These are phyloP conservation scores for Nicotiana undulata DNA, from an alignment of 257 asterid species.

Conservation along the genomic window DNA sequence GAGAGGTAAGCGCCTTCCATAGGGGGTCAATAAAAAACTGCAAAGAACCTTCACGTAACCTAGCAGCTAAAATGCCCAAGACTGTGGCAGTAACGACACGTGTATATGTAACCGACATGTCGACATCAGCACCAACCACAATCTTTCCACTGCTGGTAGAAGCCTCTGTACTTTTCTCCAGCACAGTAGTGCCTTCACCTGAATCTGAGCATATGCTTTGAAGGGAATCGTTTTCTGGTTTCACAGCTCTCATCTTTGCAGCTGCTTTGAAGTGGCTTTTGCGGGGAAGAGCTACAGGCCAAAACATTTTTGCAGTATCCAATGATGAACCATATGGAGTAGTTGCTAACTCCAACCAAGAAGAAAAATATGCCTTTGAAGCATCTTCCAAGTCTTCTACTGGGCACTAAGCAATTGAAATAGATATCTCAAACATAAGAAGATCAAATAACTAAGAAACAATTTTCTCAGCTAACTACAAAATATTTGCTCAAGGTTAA, in stretches of 20 bases:
- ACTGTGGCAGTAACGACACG: slow-evolving; percentile 88
- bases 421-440: slow-evolving; percentile 1
- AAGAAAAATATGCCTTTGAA: slow-evolving; percentile 62
- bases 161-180: slow-evolving; percentile 59
- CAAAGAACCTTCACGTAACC: slow-evolving; percentile 54
- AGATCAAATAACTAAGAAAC: neutral
- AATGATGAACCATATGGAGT: slow-evolving; percentile 86
- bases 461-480: neutral
- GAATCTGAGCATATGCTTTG: slow-evolving; percentile 36
- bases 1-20: slow-evolving; percentile 77
- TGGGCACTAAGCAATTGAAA: slow-evolving; percentile 51
- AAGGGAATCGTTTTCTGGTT: slow-evolving; percentile 49
- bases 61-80: slow-evolving; percentile 79
- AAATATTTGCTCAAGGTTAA: neutral
- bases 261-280: slow-evolving; percentile 96
- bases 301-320: slow-evolving; percentile 88
- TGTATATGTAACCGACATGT: slow-evolving; percentile 76
- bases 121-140: slow-evolving; percentile 88
- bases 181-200: slow-evolving; percentile 30
- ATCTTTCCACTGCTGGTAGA: slow-evolving; percentile 56
- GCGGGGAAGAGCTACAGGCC: slow-evolving; percentile 96
- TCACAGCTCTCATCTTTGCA: slow-evolving; percentile 91
- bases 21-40: slow-evolving; percentile 64
- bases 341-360: slow-evolving; percentile 90
- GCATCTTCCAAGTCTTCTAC: slow-evolving; percentile 77